Evolutionary conservation across 306 rosid species (phyloP).

Genomic region (Fagus crenata): DNA sequence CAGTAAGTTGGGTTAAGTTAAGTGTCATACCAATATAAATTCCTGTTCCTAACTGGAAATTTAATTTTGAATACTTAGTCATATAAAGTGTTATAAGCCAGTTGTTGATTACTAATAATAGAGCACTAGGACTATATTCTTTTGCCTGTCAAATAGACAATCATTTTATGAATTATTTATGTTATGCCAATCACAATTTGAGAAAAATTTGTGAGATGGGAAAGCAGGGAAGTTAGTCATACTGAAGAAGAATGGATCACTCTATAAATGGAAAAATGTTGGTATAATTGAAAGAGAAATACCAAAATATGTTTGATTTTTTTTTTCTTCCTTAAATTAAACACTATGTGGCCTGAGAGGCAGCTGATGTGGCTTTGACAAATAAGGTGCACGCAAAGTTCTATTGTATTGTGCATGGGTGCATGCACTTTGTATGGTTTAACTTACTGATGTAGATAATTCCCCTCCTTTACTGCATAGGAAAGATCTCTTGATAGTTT

Average conservation of each 20-base stretch:
- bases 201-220: neutral
- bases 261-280: neutral
- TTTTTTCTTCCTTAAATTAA: too few relatives aligned
- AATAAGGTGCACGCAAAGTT: too few relatives aligned
- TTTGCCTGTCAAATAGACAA: neutral
- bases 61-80: neutral
- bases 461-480: too few relatives aligned
- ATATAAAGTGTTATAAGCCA: neutral
- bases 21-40: too few relatives aligned
- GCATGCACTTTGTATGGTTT: too few relatives aligned
- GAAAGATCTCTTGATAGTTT: too few relatives aligned
- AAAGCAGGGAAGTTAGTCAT: neutral
- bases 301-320: neutral
- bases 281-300: neutral
- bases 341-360: too few relatives aligned
- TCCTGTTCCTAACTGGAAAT: too few relatives aligned
- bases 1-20: too few relatives aligned
- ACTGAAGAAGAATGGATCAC: neutral
- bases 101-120: neutral
- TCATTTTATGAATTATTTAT: neutral
- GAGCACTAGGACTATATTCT: neutral
- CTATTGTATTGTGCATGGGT: too few relatives aligned
- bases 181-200: neutral
- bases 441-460: too few relatives aligned
- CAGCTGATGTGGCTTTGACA: too few relatives aligned